Evolutionary conservation across 805 yeast species (phyloP).

Genomic region (Lachancea thermotolerans): DNA sequence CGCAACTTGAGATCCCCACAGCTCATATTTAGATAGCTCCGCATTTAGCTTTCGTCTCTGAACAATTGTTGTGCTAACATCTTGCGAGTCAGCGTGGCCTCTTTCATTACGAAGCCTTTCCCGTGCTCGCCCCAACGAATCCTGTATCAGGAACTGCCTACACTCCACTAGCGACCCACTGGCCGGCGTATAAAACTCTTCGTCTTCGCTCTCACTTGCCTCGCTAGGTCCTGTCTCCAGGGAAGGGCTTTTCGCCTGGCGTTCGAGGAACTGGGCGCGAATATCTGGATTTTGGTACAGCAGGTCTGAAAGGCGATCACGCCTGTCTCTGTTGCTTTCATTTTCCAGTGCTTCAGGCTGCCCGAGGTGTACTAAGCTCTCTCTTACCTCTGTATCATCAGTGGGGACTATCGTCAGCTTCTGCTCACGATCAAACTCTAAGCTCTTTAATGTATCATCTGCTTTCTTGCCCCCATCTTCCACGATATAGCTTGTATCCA

Average conservation of each 20-base stretch:
- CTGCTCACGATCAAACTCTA: slow-evolving; percentile 26
- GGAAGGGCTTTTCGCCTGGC: neutral
- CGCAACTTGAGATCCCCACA: slow-evolving; percentile 64
- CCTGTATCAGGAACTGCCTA: slow-evolving; percentile 45
- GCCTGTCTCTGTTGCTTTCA: slow-evolving; percentile 54
- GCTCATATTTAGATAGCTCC: slow-evolving; percentile 33
- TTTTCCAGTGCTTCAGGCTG: slow-evolving; percentile 53
- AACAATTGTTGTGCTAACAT: slow-evolving; percentile 39
- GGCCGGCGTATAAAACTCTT: slow-evolving; percentile 84
- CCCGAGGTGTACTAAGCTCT: slow-evolving; percentile 39
- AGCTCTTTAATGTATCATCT: slow-evolving; percentile 20
- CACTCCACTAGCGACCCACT: slow-evolving; percentile 43
- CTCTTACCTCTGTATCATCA: slow-evolving; percentile 55
- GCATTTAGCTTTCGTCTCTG: slow-evolving; percentile 40
- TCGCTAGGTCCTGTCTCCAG: slow-evolving; percentile 16
- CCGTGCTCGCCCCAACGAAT: slow-evolving; percentile 44
- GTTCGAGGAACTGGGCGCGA: slow-evolving; percentile 8
- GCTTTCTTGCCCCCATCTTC: slow-evolving; percentile 21
- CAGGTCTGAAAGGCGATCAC: slow-evolving; percentile 49
- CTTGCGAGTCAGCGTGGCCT: slow-evolving; percentile 23
- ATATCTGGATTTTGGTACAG: slow-evolving; percentile 32
- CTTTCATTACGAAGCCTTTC: slow-evolving; percentile 36
- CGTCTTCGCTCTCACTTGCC: slow-evolving; percentile 52
- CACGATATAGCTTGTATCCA: slow-evolving; percentile 10
- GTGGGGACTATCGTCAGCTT: slow-evolving; percentile 46